Evolutionary conservation across 2,329 filamentous ascomycete species (phyloP).

Genomic region (Cladosporium sp.): DNA sequence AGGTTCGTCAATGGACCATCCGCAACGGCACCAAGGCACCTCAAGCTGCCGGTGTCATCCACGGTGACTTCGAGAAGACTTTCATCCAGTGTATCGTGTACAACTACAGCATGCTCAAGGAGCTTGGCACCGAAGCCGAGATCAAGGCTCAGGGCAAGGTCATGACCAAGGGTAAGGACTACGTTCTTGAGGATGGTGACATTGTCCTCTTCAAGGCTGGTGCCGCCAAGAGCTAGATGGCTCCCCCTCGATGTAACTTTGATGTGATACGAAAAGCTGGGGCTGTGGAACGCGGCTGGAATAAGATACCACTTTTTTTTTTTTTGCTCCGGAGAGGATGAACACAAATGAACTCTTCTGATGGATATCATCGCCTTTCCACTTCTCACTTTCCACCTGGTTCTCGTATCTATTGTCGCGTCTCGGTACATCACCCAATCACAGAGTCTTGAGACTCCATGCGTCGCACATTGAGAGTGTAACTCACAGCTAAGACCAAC

Average conservation of each 20-base stretch:
- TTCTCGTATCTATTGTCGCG: neutral
- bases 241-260: constrained; percentile 6
- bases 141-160: constrained; percentile 94
- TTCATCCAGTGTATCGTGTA: constrained; percentile 97
- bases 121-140: constrained; percentile 80
- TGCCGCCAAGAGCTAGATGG: constrained; percentile 59
- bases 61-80: constrained; percentile 98
- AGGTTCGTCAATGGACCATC: constrained; percentile 98
- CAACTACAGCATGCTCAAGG: constrained; percentile 77
- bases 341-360: constrained; percentile 7
- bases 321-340: constrained; percentile 1
- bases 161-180: constrained; percentile 98
- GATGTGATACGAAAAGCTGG: constrained; percentile 12
- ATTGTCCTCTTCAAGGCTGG: constrained; percentile 85
- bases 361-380: neutral
- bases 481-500: too few relatives aligned
- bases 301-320: constrained; percentile 10
- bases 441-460: too few relatives aligned
- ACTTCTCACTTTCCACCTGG: neutral
- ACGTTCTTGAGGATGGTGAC: constrained; percentile 80
- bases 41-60: constrained; percentile 94
- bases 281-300: constrained; percentile 4
- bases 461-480: too few relatives aligned
- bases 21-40: constrained; percentile 96
- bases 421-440: too few relatives aligned